phyloP scores from a whole-genome alignment of 495 filamentous ascomycete species.

The Trypethelium eluteriae region DNA sequence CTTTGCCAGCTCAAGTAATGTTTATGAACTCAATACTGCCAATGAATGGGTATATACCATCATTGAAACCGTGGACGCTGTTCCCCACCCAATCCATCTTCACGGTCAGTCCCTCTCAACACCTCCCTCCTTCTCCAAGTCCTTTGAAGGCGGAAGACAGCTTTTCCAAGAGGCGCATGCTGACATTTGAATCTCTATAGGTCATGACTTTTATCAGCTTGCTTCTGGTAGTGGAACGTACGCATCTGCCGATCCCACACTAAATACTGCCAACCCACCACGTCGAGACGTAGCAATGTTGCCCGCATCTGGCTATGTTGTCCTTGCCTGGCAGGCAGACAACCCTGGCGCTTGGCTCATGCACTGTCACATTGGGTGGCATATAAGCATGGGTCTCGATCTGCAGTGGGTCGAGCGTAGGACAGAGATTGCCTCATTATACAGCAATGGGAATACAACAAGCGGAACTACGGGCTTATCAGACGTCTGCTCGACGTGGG shows the following conservation, averaged over 20 bases:
- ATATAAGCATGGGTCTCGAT: slow-evolving; percentile 28
- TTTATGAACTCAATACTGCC: slow-evolving; percentile 27
- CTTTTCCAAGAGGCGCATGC: not conserved
- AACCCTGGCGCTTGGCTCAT: slow-evolving; percentile 33
- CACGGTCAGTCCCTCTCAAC: slow-evolving; percentile 21
- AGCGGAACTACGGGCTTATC: not conserved
- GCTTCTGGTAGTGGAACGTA: slow-evolving; percentile 23
- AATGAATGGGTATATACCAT: slow-evolving; percentile 35
- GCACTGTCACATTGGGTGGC: slow-evolving; percentile 35
- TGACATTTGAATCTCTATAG: slow-evolving; percentile 2
- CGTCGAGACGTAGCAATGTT: slow-evolving; percentile 29
- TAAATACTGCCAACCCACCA: slow-evolving; percentile 28
- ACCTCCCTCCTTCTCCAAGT: not conserved
- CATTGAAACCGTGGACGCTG: slow-evolving; percentile 26
- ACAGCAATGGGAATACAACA: not conserved
- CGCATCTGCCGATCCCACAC: slow-evolving; percentile 12
- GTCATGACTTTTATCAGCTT: slow-evolving; percentile 32
- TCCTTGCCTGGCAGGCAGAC: slow-evolving; percentile 27
- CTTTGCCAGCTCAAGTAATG: slow-evolving; percentile 22
- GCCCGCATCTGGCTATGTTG: slow-evolving; percentile 26
- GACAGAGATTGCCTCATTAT: slow-evolving; percentile 19
- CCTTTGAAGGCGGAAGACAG: not conserved
- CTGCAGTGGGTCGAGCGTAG: slow-evolving; percentile 31
- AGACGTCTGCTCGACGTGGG: not conserved
- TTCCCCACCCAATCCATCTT: slow-evolving; percentile 31